phyloP scores from a whole-genome alignment of 257 asterid species.

The Paulownia fortunei region DNA sequence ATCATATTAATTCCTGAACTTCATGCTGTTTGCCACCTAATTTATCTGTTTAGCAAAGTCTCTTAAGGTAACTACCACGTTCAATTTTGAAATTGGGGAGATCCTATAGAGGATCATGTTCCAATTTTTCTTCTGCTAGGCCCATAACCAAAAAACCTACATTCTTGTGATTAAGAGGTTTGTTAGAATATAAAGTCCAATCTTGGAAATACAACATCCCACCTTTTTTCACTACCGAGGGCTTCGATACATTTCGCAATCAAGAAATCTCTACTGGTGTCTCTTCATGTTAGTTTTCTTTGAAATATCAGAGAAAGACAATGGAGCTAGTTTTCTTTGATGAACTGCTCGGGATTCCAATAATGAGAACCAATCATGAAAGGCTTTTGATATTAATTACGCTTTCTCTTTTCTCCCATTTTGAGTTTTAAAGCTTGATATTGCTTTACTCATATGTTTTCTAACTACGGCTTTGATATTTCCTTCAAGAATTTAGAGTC shows the following conservation, averaged over 20 bases:
- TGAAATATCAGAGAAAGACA: neutral
- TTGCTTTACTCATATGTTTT: neutral
- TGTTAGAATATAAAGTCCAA: neutral
- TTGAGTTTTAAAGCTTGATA: conserved; percentile 13
- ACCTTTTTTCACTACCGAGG: neutral
- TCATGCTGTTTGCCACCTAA: neutral
- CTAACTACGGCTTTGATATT: neutral
- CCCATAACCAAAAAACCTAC: neutral
- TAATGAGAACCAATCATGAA: neutral
- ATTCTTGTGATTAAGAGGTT: neutral
- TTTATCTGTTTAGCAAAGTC: neutral
- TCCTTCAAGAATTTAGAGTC: neutral
- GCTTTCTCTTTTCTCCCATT: conserved; percentile 7
- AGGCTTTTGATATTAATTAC: neutral
- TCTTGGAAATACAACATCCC: neutral
- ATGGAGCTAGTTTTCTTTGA: neutral
- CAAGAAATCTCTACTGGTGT: neutral
- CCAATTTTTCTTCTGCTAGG: conserved; percentile 10
- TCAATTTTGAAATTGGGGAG: neutral
- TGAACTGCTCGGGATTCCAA: neutral
- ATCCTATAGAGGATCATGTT: neutral
- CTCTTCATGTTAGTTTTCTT: neutral
- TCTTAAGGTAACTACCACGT: neutral
- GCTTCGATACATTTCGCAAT: neutral
- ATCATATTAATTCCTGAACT: neutral